A percentile compares a stretch with the other conserved stretches of the same genome.
These are phyloP conservation scores for Talaromyces nanjingensis DNA, from an alignment of 495 filamentous ascomycete species.

Conservation along the genomic window DNA sequence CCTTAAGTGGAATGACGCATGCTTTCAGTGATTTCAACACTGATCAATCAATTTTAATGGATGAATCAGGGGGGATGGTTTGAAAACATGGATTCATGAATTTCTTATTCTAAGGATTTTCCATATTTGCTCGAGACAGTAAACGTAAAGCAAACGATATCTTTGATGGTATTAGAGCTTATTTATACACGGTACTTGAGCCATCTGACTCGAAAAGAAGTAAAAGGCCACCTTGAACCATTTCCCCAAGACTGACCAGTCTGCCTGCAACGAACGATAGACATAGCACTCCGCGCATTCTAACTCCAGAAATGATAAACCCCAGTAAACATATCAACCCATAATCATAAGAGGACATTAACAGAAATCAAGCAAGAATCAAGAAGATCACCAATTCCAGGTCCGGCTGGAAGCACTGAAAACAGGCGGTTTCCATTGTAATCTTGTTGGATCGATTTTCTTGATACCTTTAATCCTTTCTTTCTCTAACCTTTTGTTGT, in stretches of 20 bases:
- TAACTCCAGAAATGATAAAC: not conserved
- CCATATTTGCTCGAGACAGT: not conserved
- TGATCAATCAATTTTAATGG: not conserved
- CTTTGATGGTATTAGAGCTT: not conserved
- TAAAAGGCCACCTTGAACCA: not conserved
- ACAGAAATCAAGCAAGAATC: conserved; percentile 10
- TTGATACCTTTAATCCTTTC: conserved; percentile 72
- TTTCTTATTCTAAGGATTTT: not conserved
- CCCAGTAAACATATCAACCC: not conserved
- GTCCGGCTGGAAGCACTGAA: conserved; percentile 84
- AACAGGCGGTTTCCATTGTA: conserved; percentile 94
- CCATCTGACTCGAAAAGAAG: not conserved
- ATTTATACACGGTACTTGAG: not conserved
- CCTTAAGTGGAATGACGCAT: conserved; percentile 6
- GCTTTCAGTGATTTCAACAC: conserved; percentile 1
- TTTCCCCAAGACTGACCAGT: not conserved
- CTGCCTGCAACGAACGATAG: not conserved
- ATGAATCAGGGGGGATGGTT: not conserved
- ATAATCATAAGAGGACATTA: conserved; percentile 6
- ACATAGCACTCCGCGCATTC: not conserved
- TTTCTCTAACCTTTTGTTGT: conserved; percentile 63
- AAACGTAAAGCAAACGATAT: not conserved
- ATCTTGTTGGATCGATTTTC: conserved; percentile 64
- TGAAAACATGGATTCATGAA: not conserved
- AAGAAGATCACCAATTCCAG: conserved; percentile 82